Conservation (phyloP, 495 filamentous ascomycete genomes). For the Penicillium taxi region DNA sequence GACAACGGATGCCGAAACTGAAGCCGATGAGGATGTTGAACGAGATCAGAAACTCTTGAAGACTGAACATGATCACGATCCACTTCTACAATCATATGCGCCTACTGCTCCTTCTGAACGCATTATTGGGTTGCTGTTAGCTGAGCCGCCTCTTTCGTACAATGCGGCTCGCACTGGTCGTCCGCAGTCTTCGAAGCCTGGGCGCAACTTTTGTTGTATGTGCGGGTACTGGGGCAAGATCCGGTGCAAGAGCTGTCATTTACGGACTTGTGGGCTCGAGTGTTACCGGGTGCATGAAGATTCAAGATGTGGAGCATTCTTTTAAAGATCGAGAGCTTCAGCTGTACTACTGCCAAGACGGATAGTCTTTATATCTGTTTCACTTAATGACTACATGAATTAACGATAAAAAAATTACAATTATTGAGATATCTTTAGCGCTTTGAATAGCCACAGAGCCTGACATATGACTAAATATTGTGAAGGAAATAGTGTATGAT, state of each 20-base stretch:
- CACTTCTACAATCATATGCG: conserved; percentile 53
- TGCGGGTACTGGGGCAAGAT: conserved; percentile 92
- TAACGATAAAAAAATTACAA: conserved; percentile 13
- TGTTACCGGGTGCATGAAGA: conserved; percentile 75
- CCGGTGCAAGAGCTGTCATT: conserved; percentile 75
- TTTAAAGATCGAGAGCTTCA: conserved; percentile 11
- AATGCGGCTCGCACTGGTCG: conserved; percentile 61
- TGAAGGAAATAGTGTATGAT: too few relatives aligned
- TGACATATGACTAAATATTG: too few relatives aligned
- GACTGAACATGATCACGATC: conserved; percentile 48
- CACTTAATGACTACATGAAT: conserved; percentile 20
- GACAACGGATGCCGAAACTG: conserved; percentile 13
- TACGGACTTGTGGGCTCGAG: conserved; percentile 70
- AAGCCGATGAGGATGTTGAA: conserved; percentile 20
- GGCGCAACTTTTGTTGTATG: conserved; percentile 71
- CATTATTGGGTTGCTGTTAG: conserved; percentile 59
- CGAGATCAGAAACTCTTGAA: conserved; percentile 28
- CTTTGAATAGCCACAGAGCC: too few relatives aligned
- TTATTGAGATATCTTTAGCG: conserved; percentile 3
- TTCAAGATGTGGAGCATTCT: conserved; percentile 64
- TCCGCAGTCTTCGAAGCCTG: conserved; percentile 45
- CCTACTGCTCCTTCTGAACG: conserved; percentile 57
- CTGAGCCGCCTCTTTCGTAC: conserved; percentile 71
- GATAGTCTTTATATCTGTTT: neutral
- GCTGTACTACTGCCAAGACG: conserved; percentile 3